These are phyloP conservation scores for Peronosclerospora sorghi DNA, from an alignment of 352 stramenopile species.

Conservation along the genomic window DNA sequence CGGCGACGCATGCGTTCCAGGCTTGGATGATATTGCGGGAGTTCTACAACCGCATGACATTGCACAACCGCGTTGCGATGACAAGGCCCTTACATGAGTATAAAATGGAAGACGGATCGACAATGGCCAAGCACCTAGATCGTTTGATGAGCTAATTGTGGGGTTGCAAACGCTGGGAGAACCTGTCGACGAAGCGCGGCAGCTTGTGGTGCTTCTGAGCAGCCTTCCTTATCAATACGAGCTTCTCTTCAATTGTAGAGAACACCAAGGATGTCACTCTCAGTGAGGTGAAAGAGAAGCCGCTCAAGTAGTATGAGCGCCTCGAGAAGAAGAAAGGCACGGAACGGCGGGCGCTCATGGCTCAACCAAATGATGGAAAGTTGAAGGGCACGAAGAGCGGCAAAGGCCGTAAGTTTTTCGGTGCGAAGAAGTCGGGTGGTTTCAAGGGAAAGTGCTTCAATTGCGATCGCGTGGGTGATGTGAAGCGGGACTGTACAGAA, in stretches of 20 bases:
- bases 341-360: not conserved
- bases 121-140: slow-evolving; percentile 10
- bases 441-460: slow-evolving; percentile 8
- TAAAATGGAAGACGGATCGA: not conserved
- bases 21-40: not conserved
- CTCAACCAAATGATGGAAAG: not conserved
- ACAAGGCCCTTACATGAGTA: not conserved
- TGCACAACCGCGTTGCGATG: not conserved
- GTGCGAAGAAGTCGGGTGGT: not conserved
- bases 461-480: not conserved
- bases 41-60: not conserved
- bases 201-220: slow-evolving; percentile 19
- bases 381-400: slow-evolving; percentile 1
- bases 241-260: slow-evolving; percentile 7
- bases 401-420: no score
- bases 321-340: slow-evolving; percentile 2
- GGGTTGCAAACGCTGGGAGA: slow-evolving; percentile 15
- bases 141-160: slow-evolving; percentile 18
- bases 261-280: slow-evolving; percentile 10
- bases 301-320: slow-evolving; percentile 15
- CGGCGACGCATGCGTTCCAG: not conserved
- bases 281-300: slow-evolving; percentile 17
- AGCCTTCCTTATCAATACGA: slow-evolving; percentile 20
- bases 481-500: not conserved
- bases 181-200: slow-evolving; percentile 9